Evolutionary conservation across 495 filamentous ascomycete species (phyloP).

Genomic region (Podospora fimiseda): DNA sequence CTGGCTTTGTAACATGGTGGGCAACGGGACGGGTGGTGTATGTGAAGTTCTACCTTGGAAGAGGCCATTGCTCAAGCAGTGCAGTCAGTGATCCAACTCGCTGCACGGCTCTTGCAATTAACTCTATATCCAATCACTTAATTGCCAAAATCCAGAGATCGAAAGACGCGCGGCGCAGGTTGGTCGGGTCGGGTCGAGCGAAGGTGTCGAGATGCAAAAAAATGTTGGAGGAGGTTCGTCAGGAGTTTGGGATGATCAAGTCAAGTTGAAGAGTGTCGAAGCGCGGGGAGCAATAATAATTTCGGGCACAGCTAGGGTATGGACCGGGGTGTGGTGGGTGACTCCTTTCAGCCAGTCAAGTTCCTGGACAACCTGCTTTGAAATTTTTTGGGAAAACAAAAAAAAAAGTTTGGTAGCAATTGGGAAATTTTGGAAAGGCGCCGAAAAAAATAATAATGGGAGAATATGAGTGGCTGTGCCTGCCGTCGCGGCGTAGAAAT

Average conservation of each 20-base stretch:
- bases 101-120: slow-evolving; percentile 15
- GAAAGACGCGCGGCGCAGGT: background rate
- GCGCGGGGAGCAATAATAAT: slow-evolving; percentile 35
- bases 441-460: slow-evolving; percentile 9
- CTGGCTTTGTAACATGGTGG: slow-evolving; percentile 18
- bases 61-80: slow-evolving; percentile 44
- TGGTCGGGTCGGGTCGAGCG: background rate
- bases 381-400: slow-evolving; percentile 4
- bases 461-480: slow-evolving; percentile 16
- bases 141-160: slow-evolving; percentile 11
- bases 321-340: slow-evolving; percentile 9
- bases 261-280: slow-evolving; percentile 10
- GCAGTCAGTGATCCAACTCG: slow-evolving; percentile 13
- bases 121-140: slow-evolving; percentile 16
- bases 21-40: slow-evolving; percentile 18
- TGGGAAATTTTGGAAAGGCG: slow-evolving; percentile 8
- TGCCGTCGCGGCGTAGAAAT: slow-evolving; percentile 6
- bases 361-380: slow-evolving; percentile 5
- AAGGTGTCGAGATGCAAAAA: slow-evolving; percentile 1
- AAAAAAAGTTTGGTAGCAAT: slow-evolving; percentile 19
- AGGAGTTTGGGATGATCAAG: slow-evolving; percentile 4
- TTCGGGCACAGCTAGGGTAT: slow-evolving; percentile 27
- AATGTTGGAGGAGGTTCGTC: slow-evolving; percentile 2
- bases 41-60: slow-evolving; percentile 41
- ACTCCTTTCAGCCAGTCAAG: slow-evolving; percentile 19